Evolutionary conservation across 179 eudicot genomes (phyloP).

Genomic region (Nepenthes alata): DNA sequence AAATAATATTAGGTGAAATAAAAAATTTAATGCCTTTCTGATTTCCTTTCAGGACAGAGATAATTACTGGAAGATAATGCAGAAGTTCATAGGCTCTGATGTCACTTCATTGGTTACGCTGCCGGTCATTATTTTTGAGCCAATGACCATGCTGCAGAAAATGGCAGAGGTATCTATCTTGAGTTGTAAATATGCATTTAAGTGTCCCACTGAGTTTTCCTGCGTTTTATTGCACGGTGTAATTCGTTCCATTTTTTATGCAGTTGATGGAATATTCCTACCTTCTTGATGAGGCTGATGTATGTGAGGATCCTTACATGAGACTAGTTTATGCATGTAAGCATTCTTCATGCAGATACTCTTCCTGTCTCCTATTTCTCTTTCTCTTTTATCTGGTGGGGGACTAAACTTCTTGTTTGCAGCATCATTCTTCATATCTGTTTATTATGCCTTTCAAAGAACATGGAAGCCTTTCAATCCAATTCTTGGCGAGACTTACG

Average conservation of each 20-base stretch:
- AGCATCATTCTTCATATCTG: conserved; percentile 55
- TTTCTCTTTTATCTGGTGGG: neutral
- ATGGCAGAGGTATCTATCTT: conserved; percentile 58
- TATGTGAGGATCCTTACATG: conserved; percentile 70
- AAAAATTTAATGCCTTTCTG: neutral
- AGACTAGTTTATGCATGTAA: conserved; percentile 62
- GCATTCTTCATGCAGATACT: conserved; percentile 1
- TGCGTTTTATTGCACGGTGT: conserved; percentile 2
- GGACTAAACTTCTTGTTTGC: conserved; percentile 8
- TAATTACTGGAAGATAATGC: conserved; percentile 73
- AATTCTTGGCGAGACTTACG: conserved; percentile 72
- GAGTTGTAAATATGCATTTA: neutral
- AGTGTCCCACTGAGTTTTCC: neutral
- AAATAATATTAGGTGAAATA: no score
- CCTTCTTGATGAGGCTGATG: conserved; percentile 55
- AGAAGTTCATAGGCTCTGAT: conserved; percentile 61
- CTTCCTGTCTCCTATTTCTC: neutral
- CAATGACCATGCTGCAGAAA: conserved; percentile 75
- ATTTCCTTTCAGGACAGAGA: conserved; percentile 43
- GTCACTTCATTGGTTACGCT: conserved; percentile 75
- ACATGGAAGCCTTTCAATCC: conserved; percentile 86
- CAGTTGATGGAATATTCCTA: conserved; percentile 71
- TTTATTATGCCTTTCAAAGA: conserved; percentile 52
- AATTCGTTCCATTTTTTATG: conserved; percentile 2
- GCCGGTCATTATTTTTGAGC: conserved; percentile 70